Percentiles rank a stretch among this genome's conserved stretches.
These are phyloP conservation scores for Phytophthora crassamura DNA, from an alignment of 352 stramenopile genomes.

Conservation along the genomic window DNA sequence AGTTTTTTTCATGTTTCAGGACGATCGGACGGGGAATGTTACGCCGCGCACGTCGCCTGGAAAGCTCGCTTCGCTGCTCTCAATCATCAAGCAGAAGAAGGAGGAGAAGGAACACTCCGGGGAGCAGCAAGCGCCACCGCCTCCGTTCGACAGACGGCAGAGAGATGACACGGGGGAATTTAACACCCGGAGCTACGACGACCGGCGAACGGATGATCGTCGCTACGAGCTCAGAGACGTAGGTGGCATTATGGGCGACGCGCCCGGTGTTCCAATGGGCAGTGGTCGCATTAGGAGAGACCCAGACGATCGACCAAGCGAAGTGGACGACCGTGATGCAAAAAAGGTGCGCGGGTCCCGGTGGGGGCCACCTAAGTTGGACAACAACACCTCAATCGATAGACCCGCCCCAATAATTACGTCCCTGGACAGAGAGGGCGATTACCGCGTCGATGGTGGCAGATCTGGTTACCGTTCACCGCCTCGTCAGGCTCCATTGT, in stretches of 20 bases:
- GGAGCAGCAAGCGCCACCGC: conserved; percentile 17
- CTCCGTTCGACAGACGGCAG: conserved; percentile 18
- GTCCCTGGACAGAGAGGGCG: conserved; percentile 31
- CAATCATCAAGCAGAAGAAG: conserved; percentile 88
- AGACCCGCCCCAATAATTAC: conserved; percentile 64
- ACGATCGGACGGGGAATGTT: conserved; percentile 39
- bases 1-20: conserved; percentile 13
- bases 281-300: conserved; percentile 34
- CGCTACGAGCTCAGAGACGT: conserved; percentile 25
- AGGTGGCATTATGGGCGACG: conserved; percentile 39
- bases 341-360: conserved; percentile 78
- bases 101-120: conserved; percentile 43
- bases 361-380: conserved; percentile 67
- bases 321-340: conserved; percentile 49
- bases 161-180: conserved; percentile 18
- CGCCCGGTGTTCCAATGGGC: conserved; percentile 27
- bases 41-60: conserved; percentile 52
- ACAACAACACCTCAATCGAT: conserved; percentile 34
- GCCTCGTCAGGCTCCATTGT: conserved; percentile 25
- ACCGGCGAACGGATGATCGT: conserved; percentile 24
- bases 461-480: conserved; percentile 35
- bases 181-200: conserved; percentile 32
- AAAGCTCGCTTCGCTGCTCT: conserved; percentile 79
- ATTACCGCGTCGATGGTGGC: conserved; percentile 30
- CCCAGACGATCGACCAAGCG: conserved; percentile 32